A percentile compares a stretch with the other conserved stretches of the same genome.
phyloP scores from a whole-genome alignment of 257 asterid species.

The Cruciata laevipes region DNA sequence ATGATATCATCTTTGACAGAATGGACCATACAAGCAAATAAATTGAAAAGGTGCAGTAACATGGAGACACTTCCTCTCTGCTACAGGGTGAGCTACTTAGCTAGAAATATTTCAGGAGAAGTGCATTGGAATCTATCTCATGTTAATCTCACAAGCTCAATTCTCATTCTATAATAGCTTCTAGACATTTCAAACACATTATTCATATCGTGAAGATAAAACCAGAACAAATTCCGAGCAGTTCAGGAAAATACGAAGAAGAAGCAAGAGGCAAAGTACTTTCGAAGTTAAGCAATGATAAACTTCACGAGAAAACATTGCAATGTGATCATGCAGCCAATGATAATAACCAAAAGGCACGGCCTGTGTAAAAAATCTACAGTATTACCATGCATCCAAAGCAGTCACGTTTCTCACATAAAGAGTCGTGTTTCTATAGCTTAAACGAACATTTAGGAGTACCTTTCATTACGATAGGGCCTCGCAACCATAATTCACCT shows the following conservation, averaged over 20 bases:
- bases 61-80: background rate
- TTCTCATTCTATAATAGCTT: background rate
- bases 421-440: background rate
- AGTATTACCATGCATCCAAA: background rate
- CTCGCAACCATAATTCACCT: slow-evolving; percentile 85
- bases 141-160: background rate
- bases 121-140: background rate
- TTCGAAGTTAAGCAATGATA: background rate
- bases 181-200: background rate
- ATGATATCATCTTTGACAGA: background rate
- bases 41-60: background rate
- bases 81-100: background rate
- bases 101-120: background rate
- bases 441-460: background rate
- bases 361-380: too few species aligned
- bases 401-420: background rate
- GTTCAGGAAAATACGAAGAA: background rate
- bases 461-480: slow-evolving; percentile 83
- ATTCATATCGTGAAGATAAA: background rate
- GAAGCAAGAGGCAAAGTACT: background rate
- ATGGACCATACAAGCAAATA: background rate
- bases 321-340: background rate
- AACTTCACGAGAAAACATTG: background rate
- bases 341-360: too few species aligned
- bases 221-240: background rate